Evolutionary conservation across 805 yeast species (phyloP).

Genomic region (Blastobotrys attinorum): DNA sequence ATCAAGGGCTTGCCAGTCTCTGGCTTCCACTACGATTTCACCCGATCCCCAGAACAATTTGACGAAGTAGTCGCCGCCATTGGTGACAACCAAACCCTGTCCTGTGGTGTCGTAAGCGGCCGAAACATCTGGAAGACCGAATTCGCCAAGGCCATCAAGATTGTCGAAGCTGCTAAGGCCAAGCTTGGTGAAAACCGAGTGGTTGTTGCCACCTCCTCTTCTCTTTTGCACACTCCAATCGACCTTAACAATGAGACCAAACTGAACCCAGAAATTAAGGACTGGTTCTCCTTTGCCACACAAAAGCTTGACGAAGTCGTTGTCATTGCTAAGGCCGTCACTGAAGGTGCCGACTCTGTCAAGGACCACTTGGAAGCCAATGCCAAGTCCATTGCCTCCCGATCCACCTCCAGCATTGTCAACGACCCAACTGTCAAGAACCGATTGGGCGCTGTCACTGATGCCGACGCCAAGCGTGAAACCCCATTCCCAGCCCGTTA

Average conservation of each 20-base stretch:
- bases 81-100: constrained; percentile 64
- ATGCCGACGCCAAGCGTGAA: constrained; percentile 68
- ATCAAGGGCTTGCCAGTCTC: constrained; percentile 86
- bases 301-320: constrained; percentile 94
- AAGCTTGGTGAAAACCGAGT: constrained; percentile 70
- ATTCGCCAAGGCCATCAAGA: constrained; percentile 74
- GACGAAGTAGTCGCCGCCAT: constrained; percentile 68
- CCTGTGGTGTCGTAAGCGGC: constrained; percentile 97
- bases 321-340: constrained; percentile 75
- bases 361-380: constrained; percentile 73
- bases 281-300: constrained; percentile 98
- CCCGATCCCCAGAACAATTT: constrained; percentile 93
- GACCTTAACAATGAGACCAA: constrained; percentile 89
- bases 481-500: constrained; percentile 82
- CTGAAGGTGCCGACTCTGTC: constrained; percentile 64
- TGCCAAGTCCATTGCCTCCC: constrained; percentile 75
- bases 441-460: constrained; percentile 65
- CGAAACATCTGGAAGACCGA: constrained; percentile 99
- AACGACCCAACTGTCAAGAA: constrained; percentile 85
- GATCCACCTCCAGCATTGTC: constrained; percentile 81
- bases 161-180: constrained; percentile 74
- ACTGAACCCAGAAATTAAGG: constrained; percentile 84
- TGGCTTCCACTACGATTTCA: constrained; percentile 95
- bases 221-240: constrained; percentile 97
- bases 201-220: constrained; percentile 89